Evolutionary conservation across 176 grass and related monocot genomes (phyloP).

Genomic region (Juncus inflexus): DNA sequence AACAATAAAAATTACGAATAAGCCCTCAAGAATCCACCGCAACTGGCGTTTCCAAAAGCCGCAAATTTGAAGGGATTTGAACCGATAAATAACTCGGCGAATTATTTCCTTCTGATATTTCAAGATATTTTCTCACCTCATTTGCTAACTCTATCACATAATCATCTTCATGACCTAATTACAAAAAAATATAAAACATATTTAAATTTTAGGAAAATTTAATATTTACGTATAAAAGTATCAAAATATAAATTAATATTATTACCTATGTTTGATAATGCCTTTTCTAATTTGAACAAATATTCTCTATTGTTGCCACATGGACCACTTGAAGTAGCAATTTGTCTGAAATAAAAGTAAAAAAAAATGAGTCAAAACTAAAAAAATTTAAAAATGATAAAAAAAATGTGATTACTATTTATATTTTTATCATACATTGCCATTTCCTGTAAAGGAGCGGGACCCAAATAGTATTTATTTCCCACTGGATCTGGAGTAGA

Average conservation of each 20-base stretch:
- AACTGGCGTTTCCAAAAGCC: constrained; percentile 22
- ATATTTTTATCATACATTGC: constrained; percentile 68
- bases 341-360: constrained; percentile 53
- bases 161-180: constrained; percentile 67
- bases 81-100: neutral
- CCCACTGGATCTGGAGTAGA: constrained; percentile 61
- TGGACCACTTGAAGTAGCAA: constrained; percentile 83
- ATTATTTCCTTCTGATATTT: constrained; percentile 34
- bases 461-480: constrained; percentile 93
- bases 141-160: constrained; percentile 49
- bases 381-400: constrained; percentile 8
- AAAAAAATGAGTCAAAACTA: constrained; percentile 9
- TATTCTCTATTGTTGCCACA: constrained; percentile 90
- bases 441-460: constrained; percentile 81
- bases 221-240: neutral
- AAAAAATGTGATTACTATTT: neutral
- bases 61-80: constrained; percentile 12
- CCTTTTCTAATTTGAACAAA: constrained; percentile 92
- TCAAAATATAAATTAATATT: neutral
- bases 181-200: constrained; percentile 3
- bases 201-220: neutral
- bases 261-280: constrained; percentile 70
- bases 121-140: constrained; percentile 70
- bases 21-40: constrained; percentile 26
- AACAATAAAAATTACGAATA: constrained; percentile 3